A percentile compares a stretch with the other conserved stretches of the same genome.
These are phyloP conservation scores for Primulina eburnea DNA, from an alignment of 257 asterid genomes.

Conservation along the genomic window DNA sequence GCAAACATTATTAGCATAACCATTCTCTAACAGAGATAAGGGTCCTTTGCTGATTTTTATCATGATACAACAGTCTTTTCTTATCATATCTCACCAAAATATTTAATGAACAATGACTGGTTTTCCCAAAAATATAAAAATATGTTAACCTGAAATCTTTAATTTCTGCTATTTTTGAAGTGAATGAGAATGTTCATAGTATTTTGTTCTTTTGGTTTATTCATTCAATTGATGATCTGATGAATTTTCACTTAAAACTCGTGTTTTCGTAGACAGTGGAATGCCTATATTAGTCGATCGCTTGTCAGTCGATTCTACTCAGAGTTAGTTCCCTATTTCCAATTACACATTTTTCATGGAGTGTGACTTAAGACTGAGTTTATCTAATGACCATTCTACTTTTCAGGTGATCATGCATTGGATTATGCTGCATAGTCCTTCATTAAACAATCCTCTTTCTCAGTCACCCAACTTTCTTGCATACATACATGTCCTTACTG, in stretches of 20 bases:
- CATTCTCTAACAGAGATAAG: not conserved
- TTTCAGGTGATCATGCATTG: constrained; percentile 48
- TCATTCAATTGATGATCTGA: not conserved
- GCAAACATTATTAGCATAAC: not conserved
- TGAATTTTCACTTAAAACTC: not conserved
- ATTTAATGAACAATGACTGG: not conserved
- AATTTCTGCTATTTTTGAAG: not conserved
- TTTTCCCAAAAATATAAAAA: not conserved
- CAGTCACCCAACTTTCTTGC: constrained; percentile 10
- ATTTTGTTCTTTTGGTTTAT: not conserved
- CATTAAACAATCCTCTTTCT: constrained; percentile 33
- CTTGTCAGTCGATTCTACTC: constrained; percentile 23
- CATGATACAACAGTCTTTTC: not conserved
- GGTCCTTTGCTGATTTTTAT: not conserved
- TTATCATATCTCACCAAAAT: not conserved
- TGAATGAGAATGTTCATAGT: not conserved
- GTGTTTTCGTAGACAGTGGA: constrained; percentile 21
- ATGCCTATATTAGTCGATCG: constrained; percentile 23
- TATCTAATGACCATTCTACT: not conserved
- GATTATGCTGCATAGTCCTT: constrained; percentile 32
- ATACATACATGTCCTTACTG: not conserved
- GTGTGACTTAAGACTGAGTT: not conserved
- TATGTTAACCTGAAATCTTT: not conserved
- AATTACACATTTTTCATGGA: not conserved
- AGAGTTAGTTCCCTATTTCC: not conserved